Evolutionary conservation across 139 green algal genomes (phyloP).

Genomic region (Trebouxia sp.): DNA sequence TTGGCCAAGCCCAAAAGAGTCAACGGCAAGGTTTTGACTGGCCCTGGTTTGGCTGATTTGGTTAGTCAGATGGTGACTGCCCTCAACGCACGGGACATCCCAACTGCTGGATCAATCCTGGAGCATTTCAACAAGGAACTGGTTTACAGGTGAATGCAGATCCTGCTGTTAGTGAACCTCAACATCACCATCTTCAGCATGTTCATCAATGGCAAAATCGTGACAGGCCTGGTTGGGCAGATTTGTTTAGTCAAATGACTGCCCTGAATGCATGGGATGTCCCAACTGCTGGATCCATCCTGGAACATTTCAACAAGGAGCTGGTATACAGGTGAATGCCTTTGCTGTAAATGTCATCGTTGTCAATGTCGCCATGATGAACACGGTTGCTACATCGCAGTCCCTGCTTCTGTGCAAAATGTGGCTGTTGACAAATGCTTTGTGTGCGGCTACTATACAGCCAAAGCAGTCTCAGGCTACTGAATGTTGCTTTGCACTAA

Average conservation of each 20-base stretch:
- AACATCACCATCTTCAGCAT: too few relatives aligned
- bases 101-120: constrained; percentile 69
- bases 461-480: too few relatives aligned
- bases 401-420: too few relatives aligned
- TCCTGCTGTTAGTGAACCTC: constrained; percentile 1
- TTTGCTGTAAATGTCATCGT: background rate
- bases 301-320: constrained; percentile 74
- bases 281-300: constrained; percentile 67
- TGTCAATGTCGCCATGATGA: background rate
- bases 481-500: too few relatives aligned
- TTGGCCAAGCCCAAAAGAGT: constrained; percentile 55
- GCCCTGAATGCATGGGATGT: constrained; percentile 78
- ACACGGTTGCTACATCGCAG: too few relatives aligned
- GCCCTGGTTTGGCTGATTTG: constrained; percentile 51
- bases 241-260: constrained; percentile 49
- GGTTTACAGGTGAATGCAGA: constrained; percentile 35
- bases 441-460: too few relatives aligned
- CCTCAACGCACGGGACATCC: constrained; percentile 76
- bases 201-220: constrained; percentile 29
- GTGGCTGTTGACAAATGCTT: too few relatives aligned
- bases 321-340: background rate
- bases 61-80: constrained; percentile 59
- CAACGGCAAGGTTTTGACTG: constrained; percentile 44
- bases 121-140: constrained; percentile 77
- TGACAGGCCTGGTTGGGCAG: constrained; percentile 56